Evolutionary conservation across 1,139 yeast species (phyloP).

Genomic region (Pichiaceae sp.): DNA sequence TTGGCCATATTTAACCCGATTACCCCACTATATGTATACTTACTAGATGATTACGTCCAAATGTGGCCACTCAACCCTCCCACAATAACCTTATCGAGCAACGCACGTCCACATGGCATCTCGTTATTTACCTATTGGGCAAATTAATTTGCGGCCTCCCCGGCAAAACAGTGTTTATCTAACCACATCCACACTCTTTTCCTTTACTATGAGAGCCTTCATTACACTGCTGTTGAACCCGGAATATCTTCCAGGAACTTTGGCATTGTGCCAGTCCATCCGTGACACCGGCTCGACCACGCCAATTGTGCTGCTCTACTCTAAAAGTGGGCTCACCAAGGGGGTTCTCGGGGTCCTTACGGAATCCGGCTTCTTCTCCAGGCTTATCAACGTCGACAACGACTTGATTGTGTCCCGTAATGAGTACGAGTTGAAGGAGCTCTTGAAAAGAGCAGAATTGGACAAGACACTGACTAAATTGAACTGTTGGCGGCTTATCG

Average conservation of each 20-base stretch:
- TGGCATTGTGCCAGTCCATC: slow-evolving; percentile 47
- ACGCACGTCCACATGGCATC: too few relatives aligned
- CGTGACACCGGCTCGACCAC: slow-evolving; percentile 6
- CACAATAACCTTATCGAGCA: too few relatives aligned
- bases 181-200: too few relatives aligned
- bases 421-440: slow-evolving; percentile 10
- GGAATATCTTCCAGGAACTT: slow-evolving; percentile 69
- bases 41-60: too few relatives aligned
- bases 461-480: slow-evolving; percentile 65
- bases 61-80: too few relatives aligned
- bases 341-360: slow-evolving; percentile 24
- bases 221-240: slow-evolving; percentile 60
- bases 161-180: too few relatives aligned
- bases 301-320: slow-evolving; percentile 17
- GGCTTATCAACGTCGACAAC: slow-evolving; percentile 25
- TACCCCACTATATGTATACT: too few relatives aligned
- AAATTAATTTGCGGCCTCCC: too few relatives aligned
- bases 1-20: too few relatives aligned
- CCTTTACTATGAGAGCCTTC: slow-evolving; percentile 23
- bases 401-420: slow-evolving; percentile 14
- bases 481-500: slow-evolving; percentile 50
- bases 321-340: slow-evolving; percentile 24
- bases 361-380: slow-evolving; percentile 19
- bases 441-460: slow-evolving; percentile 69
- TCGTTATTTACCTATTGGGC: too few relatives aligned